These are phyloP conservation scores for Sugiyamaella boreocaroliniensis DNA, from an alignment of 805 yeast species.

Conservation along the genomic window DNA sequence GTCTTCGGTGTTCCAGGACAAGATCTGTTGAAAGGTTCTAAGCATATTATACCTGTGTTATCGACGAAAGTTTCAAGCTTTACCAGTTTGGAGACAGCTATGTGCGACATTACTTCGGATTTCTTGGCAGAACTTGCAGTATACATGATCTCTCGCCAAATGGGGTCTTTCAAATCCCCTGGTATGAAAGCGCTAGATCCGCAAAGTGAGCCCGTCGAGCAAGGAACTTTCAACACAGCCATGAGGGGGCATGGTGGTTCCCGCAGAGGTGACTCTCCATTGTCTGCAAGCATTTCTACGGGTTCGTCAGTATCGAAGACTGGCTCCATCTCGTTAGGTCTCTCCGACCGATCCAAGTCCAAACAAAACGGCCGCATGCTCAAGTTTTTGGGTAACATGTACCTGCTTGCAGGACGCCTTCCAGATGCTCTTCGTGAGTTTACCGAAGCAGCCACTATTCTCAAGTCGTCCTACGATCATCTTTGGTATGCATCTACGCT, in stretches of 20 bases:
- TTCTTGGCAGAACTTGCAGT: conserved; percentile 58
- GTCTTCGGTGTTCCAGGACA: conserved; percentile 39
- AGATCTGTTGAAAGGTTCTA: conserved; percentile 5
- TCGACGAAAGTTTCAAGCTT: conserved; percentile 28
- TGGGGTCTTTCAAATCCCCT: conserved; percentile 79
- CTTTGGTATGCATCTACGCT: conserved; percentile 85
- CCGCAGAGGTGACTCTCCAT: neutral
- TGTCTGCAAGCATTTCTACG: neutral
- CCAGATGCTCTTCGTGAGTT: conserved; percentile 64
- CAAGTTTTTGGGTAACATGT: conserved; percentile 70
- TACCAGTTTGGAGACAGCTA: conserved; percentile 48
- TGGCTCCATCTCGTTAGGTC: conserved; percentile 30
- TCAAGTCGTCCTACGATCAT: conserved; percentile 61
- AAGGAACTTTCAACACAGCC: neutral
- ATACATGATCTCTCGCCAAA: conserved; percentile 63
- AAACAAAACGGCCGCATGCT: conserved; percentile 64
- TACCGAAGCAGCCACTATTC: conserved; percentile 58
- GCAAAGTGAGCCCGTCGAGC: conserved; percentile 1
- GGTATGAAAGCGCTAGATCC: conserved; percentile 31
- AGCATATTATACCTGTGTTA: conserved; percentile 18
- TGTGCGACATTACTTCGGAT: conserved; percentile 65
- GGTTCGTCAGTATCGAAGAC: conserved; percentile 18
- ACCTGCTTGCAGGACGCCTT: conserved; percentile 72
- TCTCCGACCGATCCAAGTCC: conserved; percentile 34
- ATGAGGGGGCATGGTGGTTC: neutral